Evolutionary conservation across 129 eudicot species (phyloP).

Genomic region (Centrapalus pauciflorus): DNA sequence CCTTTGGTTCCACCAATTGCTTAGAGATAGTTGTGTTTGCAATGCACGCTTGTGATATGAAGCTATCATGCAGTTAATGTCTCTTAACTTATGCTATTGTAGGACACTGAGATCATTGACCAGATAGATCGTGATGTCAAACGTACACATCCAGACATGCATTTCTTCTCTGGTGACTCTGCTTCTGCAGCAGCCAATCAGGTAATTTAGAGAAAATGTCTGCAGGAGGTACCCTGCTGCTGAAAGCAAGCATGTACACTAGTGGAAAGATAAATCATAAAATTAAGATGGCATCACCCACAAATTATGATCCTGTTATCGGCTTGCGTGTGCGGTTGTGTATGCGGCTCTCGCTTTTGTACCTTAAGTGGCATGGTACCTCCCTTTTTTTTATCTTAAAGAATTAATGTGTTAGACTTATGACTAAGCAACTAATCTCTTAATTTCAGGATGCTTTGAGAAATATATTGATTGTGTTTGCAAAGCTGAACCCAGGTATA

Average conservation of each 20-base stretch:
- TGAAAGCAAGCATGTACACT: not conserved
- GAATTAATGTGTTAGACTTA: not conserved
- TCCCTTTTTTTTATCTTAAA: not conserved
- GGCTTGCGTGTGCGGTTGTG: not conserved
- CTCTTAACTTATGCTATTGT: not conserved
- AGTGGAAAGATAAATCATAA: not conserved
- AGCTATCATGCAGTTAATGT: conserved; percentile 6
- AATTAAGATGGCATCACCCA: not conserved
- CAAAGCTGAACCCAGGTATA: conserved; percentile 85
- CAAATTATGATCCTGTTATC: not conserved
- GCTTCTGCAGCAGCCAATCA: conserved; percentile 51
- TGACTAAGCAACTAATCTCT: not conserved
- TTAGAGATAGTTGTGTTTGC: not conserved
- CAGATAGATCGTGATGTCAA: conserved; percentile 86
- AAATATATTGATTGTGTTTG: conserved; percentile 58
- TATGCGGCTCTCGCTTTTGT: not conserved
- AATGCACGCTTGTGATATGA: not conserved
- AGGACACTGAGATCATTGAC: conserved; percentile 77
- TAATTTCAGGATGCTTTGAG: conserved; percentile 58
- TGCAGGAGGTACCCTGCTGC: not conserved
- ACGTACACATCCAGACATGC: conserved; percentile 85
- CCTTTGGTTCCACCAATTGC: not conserved
- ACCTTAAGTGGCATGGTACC: not conserved
- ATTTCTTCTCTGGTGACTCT: conserved; percentile 69
- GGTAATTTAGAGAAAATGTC: conserved; percentile 23